Evolutionary conservation across 225 moss, liverwort and hornwort genomes (phyloP).

Genomic region (Sphagnum tenellum): DNA sequence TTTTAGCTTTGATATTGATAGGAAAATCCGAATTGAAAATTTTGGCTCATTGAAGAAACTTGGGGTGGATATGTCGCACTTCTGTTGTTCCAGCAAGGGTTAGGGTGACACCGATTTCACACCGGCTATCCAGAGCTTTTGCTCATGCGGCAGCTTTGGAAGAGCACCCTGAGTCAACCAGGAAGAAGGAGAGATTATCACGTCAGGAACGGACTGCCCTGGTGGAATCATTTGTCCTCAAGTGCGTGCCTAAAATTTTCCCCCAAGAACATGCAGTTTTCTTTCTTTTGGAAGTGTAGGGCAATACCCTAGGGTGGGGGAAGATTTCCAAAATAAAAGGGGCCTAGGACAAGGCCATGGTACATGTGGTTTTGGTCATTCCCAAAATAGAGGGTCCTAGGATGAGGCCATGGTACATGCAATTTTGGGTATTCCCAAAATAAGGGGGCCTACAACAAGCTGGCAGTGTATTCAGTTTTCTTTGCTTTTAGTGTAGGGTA

Average conservation of each 20-base stretch:
- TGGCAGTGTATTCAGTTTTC: too few species aligned
- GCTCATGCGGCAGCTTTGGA: slow-evolving; percentile 21
- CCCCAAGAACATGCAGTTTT: too few species aligned
- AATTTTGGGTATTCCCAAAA: too few species aligned
- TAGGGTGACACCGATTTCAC: slow-evolving; percentile 12
- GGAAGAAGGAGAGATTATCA: slow-evolving; percentile 55
- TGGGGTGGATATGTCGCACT: background rate
- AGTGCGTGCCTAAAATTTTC: slow-evolving; percentile 18
- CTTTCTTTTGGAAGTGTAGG: too few species aligned
- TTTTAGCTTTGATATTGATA: background rate
- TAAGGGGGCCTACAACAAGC: too few species aligned
- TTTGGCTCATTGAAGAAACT: background rate
- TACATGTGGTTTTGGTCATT: too few species aligned
- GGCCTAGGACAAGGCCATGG: too few species aligned
- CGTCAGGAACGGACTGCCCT: slow-evolving; percentile 47
- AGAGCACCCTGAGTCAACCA: slow-evolving; percentile 10
- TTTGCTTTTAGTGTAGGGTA: too few species aligned
- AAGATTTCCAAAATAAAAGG: too few species aligned
- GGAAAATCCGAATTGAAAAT: background rate
- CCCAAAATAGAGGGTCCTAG: too few species aligned
- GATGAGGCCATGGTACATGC: too few species aligned
- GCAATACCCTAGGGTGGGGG: too few species aligned
- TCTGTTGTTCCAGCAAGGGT: slow-evolving; percentile 14
- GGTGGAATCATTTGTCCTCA: slow-evolving; percentile 49
- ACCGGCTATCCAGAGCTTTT: slow-evolving; percentile 1